Base-by-base conservation (phyloP, 2,329 filamentous ascomycete genomes). In the Ophiostoma perfectum region DNA sequence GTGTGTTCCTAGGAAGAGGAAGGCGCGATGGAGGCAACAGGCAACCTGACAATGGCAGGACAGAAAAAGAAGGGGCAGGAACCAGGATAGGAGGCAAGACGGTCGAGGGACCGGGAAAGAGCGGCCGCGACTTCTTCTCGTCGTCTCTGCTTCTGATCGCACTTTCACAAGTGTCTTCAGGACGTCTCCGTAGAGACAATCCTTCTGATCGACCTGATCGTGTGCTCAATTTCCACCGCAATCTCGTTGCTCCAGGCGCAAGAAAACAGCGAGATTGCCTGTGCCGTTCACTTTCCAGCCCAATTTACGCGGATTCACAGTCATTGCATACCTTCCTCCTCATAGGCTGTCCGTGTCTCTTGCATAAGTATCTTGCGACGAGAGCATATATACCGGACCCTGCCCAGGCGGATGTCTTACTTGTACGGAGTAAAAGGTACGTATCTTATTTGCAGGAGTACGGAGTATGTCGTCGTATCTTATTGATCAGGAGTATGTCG, bases 221-320 rank as follows among this genome's bases (percentile, higher is more conserved):
- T 18, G 11, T 18, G 55, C 55, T 38, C 55, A 60, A 60, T 60
- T 60, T 60, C 55, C 55, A 60, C 55, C 55, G 55, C 27, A 60
- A 60, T 60, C 27, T 60, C 27, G 12, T 60, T 60, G 27, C n/a
- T 60, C 16, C 27, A 36, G 27, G 55, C 27, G 14, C 52, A 60
- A 39, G 9, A 36, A 58, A 38, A 5, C 8, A 60, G 18, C 18
- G 55, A 60, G 14, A 60, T 55, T 55, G n/a, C 49, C n/a, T 27
- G 49, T 55, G 27, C 18, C 27, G 27, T 55, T n/a, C 18, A 55
- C 27, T 55, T 55, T 55, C 18, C 49, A 55, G 49, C 49, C 27
- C 49, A 55, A 27, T 18, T 55, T 12, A 39, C 45, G 45, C 45
- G 14, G 45, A 49, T 49, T 49, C 45, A 49, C 45, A 49, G 16